These are phyloP conservation scores for Candida vartiovaarae DNA, from an alignment of 805 yeast species.

Conservation along the genomic window DNA sequence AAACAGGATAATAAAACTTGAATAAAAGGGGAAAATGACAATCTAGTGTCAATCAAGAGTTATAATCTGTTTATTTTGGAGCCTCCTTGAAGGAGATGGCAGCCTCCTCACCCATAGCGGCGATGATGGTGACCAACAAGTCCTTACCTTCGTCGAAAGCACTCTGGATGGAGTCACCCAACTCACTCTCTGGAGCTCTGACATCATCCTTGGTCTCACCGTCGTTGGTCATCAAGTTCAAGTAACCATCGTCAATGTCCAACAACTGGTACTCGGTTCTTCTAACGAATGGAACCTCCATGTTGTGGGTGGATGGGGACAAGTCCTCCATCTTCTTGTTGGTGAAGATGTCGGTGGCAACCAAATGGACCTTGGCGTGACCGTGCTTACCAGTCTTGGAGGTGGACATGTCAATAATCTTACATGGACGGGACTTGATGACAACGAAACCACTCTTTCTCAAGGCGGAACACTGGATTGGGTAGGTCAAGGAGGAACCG, in stretches of 20 bases:
- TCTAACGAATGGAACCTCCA: conserved; percentile 97
- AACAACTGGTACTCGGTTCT: conserved; percentile 96
- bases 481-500: conserved; percentile 97
- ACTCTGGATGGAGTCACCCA: conserved; percentile 86
- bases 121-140: conserved; percentile 89
- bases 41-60: not conserved
- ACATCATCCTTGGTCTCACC: conserved; percentile 99
- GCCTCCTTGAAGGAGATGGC: conserved; percentile 98
- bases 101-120: conserved; percentile 99
- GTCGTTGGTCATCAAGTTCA: conserved; percentile 91
- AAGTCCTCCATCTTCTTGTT: conserved; percentile 99
- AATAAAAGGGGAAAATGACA: not conserved
- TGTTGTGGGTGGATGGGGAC: conserved; percentile 99
- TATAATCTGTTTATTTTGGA: conserved; percentile 46
- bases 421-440: conserved; percentile 99
- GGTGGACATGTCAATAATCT: conserved; percentile 99
- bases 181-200: conserved; percentile 95
- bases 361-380: conserved; percentile 99
- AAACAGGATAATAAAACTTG: not conserved
- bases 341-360: conserved; percentile 98
- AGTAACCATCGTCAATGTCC: conserved; percentile 97
- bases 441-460: conserved; percentile 99
- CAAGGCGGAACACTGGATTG: conserved; percentile 99
- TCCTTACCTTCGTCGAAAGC: conserved; percentile 99
- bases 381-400: conserved; percentile 99